A percentile compares a stretch with the other conserved stretches of the same genome.
phyloP scores from a whole-genome alignment of 371 early-diverging fungal species.

The Apophysomyces variabilis region DNA sequence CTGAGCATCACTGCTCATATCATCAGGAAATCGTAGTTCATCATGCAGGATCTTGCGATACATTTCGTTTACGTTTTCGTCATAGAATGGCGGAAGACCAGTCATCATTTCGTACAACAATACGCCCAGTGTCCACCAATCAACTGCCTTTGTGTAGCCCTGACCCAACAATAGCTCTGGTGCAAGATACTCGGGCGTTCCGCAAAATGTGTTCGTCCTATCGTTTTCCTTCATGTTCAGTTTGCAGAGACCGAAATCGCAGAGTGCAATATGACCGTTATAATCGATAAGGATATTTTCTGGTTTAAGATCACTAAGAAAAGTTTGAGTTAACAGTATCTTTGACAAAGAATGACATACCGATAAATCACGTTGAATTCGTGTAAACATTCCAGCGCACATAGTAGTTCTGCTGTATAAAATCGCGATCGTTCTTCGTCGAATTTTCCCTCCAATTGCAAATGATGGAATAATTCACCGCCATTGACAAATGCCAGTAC shows the following conservation, averaged over 20 bases:
- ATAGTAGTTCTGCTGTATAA: conserved; percentile 76
- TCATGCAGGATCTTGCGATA: conserved; percentile 91
- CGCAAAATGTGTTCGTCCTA: conserved; percentile 96
- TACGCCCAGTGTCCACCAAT: conserved; percentile 97
- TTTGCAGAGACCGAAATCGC: conserved; percentile 98
- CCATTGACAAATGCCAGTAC: conserved; percentile 94
- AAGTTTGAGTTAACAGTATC: background rate
- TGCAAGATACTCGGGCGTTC: conserved; percentile 99
- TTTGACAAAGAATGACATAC: conserved; percentile 25
- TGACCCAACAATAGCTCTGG: conserved; percentile 94
- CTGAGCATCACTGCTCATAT: conserved; percentile 76
- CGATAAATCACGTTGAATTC: conserved; percentile 87
- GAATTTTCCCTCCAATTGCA: conserved; percentile 81
- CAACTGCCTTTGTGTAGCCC: conserved; percentile 94
- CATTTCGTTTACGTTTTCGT: conserved; percentile 96
- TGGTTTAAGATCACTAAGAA: conserved; percentile 86
- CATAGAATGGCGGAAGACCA: conserved; percentile 95
- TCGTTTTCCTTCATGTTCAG: conserved; percentile 92
- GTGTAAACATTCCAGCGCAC: conserved; percentile 90
- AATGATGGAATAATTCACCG: conserved; percentile 93
- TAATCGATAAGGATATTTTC: conserved; percentile 97
- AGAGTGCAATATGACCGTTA: conserved; percentile 96
- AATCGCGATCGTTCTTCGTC: conserved; percentile 69
- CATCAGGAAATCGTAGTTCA: conserved; percentile 84
- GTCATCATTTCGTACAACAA: conserved; percentile 96